phyloP scores from a whole-genome alignment of 345 rosid species.

The Citrus sinensis region DNA sequence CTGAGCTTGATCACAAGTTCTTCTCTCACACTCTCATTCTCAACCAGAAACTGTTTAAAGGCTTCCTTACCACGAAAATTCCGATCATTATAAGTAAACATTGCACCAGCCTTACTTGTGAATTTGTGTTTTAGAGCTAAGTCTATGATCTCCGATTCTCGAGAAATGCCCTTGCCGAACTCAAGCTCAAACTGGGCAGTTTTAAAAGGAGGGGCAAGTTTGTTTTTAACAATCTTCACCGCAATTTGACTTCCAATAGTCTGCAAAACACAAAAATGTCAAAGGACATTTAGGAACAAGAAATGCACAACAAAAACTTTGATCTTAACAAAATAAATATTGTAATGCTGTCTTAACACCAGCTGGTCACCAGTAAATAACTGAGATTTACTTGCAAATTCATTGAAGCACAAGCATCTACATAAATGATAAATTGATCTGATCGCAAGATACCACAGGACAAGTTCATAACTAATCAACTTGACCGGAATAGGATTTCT shows the following conservation, averaged over 20 bases:
- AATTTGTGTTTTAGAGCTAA: constrained; percentile 74
- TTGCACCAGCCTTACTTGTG: constrained; percentile 48
- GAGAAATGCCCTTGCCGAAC: constrained; percentile 93
- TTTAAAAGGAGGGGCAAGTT: constrained; percentile 91
- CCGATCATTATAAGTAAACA: constrained; percentile 41
- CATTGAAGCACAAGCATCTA: background rate
- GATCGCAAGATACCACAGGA: background rate
- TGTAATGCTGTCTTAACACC: background rate
- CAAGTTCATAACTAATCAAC: background rate
- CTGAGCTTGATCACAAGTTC: constrained; percentile 60
- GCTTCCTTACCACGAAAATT: constrained; percentile 82
- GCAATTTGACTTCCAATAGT: constrained; percentile 66
- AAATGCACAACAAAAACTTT: background rate
- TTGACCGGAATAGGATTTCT: background rate
- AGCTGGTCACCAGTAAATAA: background rate
- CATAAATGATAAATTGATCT: background rate
- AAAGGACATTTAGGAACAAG: background rate
- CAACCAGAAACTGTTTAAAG: constrained; percentile 49
- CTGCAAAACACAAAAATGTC: constrained; percentile 34
- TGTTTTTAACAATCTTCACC: constrained; percentile 92
- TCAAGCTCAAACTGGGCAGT: constrained; percentile 82
- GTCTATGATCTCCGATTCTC: constrained; percentile 65
- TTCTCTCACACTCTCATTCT: constrained; percentile 46
- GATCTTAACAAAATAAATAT: background rate
- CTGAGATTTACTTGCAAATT: background rate